These are phyloP conservation scores for Xylaria sp. DNA, from an alignment of 2,329 filamentous ascomycete genomes.

Conservation along the genomic window DNA sequence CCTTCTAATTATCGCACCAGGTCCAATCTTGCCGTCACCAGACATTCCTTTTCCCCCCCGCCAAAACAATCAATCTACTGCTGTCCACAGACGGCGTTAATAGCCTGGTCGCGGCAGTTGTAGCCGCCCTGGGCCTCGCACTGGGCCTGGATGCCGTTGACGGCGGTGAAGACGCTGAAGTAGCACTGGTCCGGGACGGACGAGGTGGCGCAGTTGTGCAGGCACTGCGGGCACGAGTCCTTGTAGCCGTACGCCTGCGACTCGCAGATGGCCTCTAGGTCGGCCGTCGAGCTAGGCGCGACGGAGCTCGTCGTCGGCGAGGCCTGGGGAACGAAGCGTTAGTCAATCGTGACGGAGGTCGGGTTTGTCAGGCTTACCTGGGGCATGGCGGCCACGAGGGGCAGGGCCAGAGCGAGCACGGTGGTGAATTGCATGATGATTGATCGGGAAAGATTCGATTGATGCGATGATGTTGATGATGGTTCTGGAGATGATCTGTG, in stretches of 20 bases:
- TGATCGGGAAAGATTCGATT: constrained; percentile 1
- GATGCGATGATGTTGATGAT: constrained; percentile 3
- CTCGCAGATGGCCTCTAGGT: constrained; percentile 38
- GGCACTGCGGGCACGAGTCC: constrained; percentile 35
- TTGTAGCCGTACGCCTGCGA: constrained; percentile 31
- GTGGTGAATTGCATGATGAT: constrained; percentile 38
- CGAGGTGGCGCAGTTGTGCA: constrained; percentile 30
- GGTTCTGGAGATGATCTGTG: background rate
- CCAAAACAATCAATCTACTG: constrained; percentile 1
- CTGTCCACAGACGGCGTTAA: constrained; percentile 34
- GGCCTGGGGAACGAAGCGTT: constrained; percentile 21
- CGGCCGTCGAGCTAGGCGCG: constrained; percentile 26
- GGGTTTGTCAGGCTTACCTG: constrained; percentile 35
- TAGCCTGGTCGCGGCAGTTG: constrained; percentile 33
- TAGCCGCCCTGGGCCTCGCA: constrained; percentile 37
- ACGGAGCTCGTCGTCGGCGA: constrained; percentile 28
- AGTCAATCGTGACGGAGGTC: background rate
- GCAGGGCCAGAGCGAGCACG: constrained; percentile 32
- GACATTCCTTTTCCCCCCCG: background rate
- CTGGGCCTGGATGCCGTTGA: constrained; percentile 38
- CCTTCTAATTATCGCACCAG: background rate
- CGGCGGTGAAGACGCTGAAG: constrained; percentile 35
- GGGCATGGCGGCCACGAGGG: constrained; percentile 35
- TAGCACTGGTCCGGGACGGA: constrained; percentile 33
- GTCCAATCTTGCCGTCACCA: background rate